Conservation (phyloP, 768 basidiomycete genomes). For the Panellus pusillus region DNA sequence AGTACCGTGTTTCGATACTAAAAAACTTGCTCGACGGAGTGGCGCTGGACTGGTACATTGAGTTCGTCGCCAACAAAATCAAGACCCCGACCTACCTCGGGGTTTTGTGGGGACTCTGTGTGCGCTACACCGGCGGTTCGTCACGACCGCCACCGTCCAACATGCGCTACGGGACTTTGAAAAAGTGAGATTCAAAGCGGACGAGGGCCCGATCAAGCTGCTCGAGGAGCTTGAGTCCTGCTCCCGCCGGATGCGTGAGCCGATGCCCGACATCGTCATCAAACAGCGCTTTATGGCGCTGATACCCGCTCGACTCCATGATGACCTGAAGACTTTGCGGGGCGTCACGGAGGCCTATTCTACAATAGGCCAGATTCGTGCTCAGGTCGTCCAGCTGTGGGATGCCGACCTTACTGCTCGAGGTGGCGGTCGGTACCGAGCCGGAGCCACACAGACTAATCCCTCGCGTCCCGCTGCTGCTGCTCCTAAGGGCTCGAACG, state of each 20-base stretch:
- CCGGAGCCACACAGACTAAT: too few species aligned
- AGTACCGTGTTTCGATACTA: neutral
- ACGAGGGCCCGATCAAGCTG: neutral
- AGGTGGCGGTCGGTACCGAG: too few species aligned
- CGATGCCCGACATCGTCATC: neutral
- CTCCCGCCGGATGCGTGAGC: neutral
- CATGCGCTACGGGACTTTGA: neutral
- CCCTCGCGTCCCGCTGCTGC: too few species aligned
- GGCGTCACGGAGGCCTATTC: neutral
- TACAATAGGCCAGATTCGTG: neutral
- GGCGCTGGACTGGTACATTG: neutral
- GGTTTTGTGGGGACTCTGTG: neutral
- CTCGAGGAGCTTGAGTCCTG: neutral
- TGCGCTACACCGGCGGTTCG: neutral
- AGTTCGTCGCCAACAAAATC: neutral
- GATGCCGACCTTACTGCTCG: neutral
- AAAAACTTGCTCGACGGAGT: neutral
- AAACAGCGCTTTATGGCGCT: neutral
- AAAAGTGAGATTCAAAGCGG: neutral
- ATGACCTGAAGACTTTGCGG: neutral
- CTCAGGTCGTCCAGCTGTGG: neutral
- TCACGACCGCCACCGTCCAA: neutral
- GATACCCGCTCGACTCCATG: neutral
- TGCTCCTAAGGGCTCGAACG: too few species aligned
- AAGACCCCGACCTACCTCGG: neutral